phyloP scores from a whole-genome alignment of 768 basidiomycete species.

The Boletus rubroflammeus region DNA sequence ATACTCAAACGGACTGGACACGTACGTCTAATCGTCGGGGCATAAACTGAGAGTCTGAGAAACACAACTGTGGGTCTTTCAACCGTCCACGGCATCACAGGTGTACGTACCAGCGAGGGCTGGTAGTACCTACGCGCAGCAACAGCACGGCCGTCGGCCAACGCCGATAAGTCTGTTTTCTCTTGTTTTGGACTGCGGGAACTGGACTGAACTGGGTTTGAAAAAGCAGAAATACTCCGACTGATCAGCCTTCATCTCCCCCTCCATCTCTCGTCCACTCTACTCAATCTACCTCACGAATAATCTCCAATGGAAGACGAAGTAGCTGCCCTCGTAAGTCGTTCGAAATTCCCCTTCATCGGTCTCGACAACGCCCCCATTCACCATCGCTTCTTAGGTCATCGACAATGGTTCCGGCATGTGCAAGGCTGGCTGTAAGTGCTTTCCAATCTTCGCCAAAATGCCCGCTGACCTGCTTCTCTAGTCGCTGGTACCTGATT shows the following conservation, averaged over 20 bases:
- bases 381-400: constrained; percentile 45
- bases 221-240: constrained; percentile 28
- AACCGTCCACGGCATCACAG: too few relatives aligned
- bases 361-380: not conserved
- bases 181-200: constrained; percentile 16
- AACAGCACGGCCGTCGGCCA: not conserved
- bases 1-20: not conserved
- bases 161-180: constrained; percentile 13
- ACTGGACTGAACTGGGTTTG: constrained; percentile 14
- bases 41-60: too few relatives aligned
- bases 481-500: constrained; percentile 58
- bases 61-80: too few relatives aligned
- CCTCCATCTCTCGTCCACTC: constrained; percentile 17
- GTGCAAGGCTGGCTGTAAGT: constrained; percentile 99
- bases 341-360: not conserved
- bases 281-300: constrained; percentile 23
- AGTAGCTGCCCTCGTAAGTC: constrained; percentile 52
- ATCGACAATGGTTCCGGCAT: constrained; percentile 97
- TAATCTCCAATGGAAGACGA: constrained; percentile 56
- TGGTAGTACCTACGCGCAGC: too few relatives aligned
- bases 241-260: constrained; percentile 19
- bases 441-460: constrained; percentile 7
- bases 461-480: constrained; percentile 20
- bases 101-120: too few relatives aligned
- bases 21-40: not conserved